Base-by-base conservation (phyloP, 768 basidiomycete genomes). In the Clathrus columnatus region DNA sequence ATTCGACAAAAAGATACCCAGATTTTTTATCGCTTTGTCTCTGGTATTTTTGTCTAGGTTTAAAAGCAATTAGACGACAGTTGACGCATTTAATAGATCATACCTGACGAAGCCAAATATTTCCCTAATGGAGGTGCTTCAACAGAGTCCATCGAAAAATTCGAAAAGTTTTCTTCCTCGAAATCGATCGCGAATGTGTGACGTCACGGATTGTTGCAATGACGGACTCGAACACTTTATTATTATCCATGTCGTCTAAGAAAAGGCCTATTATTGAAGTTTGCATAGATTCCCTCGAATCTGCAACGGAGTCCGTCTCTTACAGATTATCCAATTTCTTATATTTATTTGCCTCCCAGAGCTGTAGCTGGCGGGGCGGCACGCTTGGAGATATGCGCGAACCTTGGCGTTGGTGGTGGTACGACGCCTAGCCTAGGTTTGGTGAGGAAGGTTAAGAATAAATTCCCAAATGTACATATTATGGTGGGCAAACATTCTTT, bases 51-150 rank as follows among this genome's bases (percentile, higher is more conserved):
- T 95, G 65, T 97, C 94, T 92, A 61, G 48, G 57, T 51, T 28
- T 0, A 46, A 42, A 27, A 21, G 32, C 29, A 44, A 7, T 53
- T 41, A 21, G 41, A 45, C 17, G 58, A 59, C 49, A 49, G 30
- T 58, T 48, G 36, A 23, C 28, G n/a, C 10, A 50, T 41, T 2
- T 18, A 42, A n/a, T 47, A 47, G 29, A 48, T 67, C 79, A 61
- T 62, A 91, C 93, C 92, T 59, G 88, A 91, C 23, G 92, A 92
- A 18, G 92, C 93, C 45, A 98, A 82, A 66, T 87, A 87, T 72
- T 96, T 96, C 56, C 83, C 93, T 27, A 96, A 70, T 1, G 93
- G 92, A 56, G 82, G 79, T 20, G 72, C 67, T 47, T 69, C 61
- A 51, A 68, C 61, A 17, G 70, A 62, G 24, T 48, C 48, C 29